phyloP scores from a whole-genome alignment of 2,329 filamentous ascomycete genomes.

The Torrubiella hemipterigena region DNA sequence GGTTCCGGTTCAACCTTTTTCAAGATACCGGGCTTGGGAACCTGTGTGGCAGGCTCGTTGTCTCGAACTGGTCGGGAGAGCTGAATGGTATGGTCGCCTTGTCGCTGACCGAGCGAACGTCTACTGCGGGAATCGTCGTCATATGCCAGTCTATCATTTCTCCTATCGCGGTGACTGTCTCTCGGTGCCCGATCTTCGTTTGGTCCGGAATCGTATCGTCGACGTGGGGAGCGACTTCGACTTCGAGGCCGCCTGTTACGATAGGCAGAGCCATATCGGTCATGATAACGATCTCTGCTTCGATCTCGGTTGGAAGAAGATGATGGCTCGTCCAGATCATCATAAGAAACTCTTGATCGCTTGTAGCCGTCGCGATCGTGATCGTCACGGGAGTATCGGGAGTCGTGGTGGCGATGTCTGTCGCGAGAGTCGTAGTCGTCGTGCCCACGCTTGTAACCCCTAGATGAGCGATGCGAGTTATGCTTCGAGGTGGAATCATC shows the following conservation, averaged over 20 bases:
- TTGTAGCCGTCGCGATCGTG: constrained; percentile 43
- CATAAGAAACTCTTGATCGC: constrained; percentile 37
- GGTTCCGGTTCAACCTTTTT: no score
- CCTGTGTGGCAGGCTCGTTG: no score
- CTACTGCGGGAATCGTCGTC: no score
- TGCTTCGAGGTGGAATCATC: constrained; percentile 30
- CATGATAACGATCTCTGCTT: constrained; percentile 12
- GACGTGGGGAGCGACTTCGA: constrained; percentile 39
- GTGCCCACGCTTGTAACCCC: constrained; percentile 54
- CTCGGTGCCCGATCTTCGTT: no score
- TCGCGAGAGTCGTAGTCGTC: constrained; percentile 46
- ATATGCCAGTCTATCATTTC: not conserved
- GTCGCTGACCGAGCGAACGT: no score
- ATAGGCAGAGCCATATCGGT: constrained; percentile 27
- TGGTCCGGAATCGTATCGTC: no score
- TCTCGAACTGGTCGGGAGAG: no score
- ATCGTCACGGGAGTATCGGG: constrained; percentile 47
- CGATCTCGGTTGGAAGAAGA: constrained; percentile 35
- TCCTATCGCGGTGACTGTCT: not conserved
- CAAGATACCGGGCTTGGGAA: no score
- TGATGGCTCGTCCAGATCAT: constrained; percentile 45
- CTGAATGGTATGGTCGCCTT: no score
- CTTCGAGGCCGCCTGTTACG: constrained; percentile 43
- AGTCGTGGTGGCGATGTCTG: constrained; percentile 29
- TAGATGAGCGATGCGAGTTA: constrained; percentile 43